phyloP scores from a whole-genome alignment of 75 land plant species.

The Picea sitchensis region DNA sequence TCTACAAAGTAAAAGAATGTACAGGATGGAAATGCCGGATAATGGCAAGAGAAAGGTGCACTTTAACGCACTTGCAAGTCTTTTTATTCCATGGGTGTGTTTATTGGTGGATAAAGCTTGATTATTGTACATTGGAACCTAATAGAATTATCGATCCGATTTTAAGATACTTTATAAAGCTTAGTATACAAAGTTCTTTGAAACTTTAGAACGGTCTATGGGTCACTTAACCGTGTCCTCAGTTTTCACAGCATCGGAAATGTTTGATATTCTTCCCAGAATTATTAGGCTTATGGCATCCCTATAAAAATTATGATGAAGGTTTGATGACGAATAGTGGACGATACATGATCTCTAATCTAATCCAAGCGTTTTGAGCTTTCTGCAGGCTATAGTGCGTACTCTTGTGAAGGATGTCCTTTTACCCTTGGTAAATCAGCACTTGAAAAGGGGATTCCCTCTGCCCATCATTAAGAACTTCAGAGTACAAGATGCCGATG shows the following conservation, averaged over 20 bases:
- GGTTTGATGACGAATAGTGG: not conserved
- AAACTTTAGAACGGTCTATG: not conserved
- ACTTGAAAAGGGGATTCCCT: conserved; percentile 53
- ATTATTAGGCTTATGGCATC: not conserved
- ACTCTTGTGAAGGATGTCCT: conserved; percentile 48
- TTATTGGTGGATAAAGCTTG: too few relatives aligned
- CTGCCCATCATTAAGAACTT: conserved; percentile 58
- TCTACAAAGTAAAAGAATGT: too few relatives aligned
- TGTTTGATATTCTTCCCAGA: not conserved
- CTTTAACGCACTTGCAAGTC: too few relatives aligned
- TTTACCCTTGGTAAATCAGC: conserved; percentile 49
- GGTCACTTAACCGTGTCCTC: not conserved
- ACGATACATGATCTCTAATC: not conserved
- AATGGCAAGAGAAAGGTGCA: too few relatives aligned
- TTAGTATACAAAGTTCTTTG: too few relatives aligned
- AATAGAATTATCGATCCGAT: too few relatives aligned
- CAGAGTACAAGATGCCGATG: conserved; percentile 41
- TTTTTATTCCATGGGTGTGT: too few relatives aligned
- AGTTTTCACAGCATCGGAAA: not conserved
- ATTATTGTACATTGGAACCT: too few relatives aligned
- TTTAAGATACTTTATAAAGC: too few relatives aligned
- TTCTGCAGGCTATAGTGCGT: conserved; percentile 52
- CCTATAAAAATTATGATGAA: not conserved
- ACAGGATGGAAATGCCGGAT: too few relatives aligned
- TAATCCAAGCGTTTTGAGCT: too few relatives aligned